Evolutionary conservation across 1,284 basidiomycete species (phyloP).

Genomic region (Vanrija sp.): DNA sequence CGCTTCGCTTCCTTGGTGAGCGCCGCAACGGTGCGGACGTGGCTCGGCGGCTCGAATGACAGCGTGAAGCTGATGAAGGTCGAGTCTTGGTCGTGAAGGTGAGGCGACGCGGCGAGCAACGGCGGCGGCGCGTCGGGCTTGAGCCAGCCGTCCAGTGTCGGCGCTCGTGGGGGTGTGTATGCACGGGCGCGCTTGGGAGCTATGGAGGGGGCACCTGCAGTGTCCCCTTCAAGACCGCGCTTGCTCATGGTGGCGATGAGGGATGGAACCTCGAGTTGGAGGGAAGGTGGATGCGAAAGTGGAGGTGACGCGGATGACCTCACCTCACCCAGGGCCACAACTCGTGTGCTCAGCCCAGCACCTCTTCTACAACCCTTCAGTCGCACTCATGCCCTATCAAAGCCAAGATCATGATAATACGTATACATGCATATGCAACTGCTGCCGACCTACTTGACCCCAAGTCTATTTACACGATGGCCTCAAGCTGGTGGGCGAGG

Average conservation of each 20-base stretch:
- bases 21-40: conserved; percentile 18
- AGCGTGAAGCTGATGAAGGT: conserved; percentile 39
- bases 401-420: conserved; percentile 13
- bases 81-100: conserved; percentile 32
- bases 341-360: not conserved
- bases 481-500: conserved; percentile 47
- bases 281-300: not conserved
- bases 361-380: too few relatives aligned
- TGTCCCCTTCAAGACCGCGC: not conserved
- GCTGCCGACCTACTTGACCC: not conserved
- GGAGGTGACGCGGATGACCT: not conserved
- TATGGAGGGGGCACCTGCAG: not conserved
- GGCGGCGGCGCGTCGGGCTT: conserved; percentile 28
- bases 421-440: conserved; percentile 17
- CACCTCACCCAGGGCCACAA: not conserved
- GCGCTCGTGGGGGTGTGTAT: conserved; percentile 5
- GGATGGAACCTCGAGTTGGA: not conserved
- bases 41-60: conserved; percentile 25
- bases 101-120: conserved; percentile 30
- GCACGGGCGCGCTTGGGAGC: conserved; percentile 10
- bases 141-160: conserved; percentile 37
- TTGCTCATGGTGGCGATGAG: conserved; percentile 1
- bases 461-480: conserved; percentile 40
- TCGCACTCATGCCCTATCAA: too few relatives aligned
- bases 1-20: conserved; percentile 33